Percentiles rank a stretch among this genome's conserved stretches.
Evolutionary conservation across 371 early-diverging fungal genomes (phyloP).

Genomic region (Mucor indicus): DNA sequence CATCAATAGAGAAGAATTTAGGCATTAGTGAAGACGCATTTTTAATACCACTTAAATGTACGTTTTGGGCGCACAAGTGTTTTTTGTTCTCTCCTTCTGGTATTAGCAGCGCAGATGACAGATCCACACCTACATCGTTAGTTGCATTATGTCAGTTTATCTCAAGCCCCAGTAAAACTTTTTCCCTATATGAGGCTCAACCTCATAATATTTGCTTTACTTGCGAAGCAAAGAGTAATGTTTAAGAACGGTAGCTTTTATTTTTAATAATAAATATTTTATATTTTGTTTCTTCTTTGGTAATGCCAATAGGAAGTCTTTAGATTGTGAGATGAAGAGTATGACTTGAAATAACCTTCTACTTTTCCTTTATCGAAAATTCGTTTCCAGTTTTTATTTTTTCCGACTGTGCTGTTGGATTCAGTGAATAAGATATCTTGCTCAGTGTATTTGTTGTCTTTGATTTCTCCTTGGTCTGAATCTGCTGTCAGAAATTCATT

Average conservation of each 20-base stretch:
- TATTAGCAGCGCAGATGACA: background rate
- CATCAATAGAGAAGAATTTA: slow-evolving; percentile 1
- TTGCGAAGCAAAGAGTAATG: slow-evolving; percentile 6
- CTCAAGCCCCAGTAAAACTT: slow-evolving; percentile 6
- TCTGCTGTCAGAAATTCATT: slow-evolving; percentile 2
- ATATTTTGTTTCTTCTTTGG: slow-evolving; percentile 7
- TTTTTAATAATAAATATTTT: slow-evolving; percentile 7
- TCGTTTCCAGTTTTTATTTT: slow-evolving; percentile 7
- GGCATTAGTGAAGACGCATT: slow-evolving; percentile 3
- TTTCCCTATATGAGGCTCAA: slow-evolving; percentile 4
- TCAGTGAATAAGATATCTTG: slow-evolving; percentile 11
- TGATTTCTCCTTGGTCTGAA: slow-evolving; percentile 1
- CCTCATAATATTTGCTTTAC: slow-evolving; percentile 9
- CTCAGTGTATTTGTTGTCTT: background rate
- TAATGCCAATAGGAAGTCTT: slow-evolving; percentile 9
- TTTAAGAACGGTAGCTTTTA: slow-evolving; percentile 1
- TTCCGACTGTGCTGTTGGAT: slow-evolving; percentile 5
- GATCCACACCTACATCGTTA: background rate
- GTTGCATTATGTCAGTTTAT: slow-evolving; percentile 13
- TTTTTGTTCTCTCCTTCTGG: slow-evolving; percentile 9
- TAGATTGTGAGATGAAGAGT: background rate
- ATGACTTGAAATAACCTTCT: slow-evolving; percentile 7
- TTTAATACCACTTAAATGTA: slow-evolving; percentile 9
- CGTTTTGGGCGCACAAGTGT: slow-evolving; percentile 9
- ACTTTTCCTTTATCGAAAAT: slow-evolving; percentile 8